Base-by-base conservation (phyloP, 192 early-diverging fungal genomes). In the Hyaloraphidium curvatum region DNA sequence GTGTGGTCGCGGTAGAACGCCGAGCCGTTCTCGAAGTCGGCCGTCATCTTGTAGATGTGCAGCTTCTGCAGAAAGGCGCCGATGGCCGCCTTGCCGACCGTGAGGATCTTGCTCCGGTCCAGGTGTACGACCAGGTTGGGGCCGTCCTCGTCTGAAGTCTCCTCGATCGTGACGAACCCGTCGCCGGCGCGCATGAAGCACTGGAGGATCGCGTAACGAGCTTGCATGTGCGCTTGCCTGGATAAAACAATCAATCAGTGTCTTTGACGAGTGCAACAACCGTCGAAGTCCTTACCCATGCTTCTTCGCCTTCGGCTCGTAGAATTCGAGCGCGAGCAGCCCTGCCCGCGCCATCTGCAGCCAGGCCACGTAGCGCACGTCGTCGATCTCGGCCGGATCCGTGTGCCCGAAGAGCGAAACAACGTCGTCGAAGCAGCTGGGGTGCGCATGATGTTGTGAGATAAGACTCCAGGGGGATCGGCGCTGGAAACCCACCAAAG, bases 171-270 rank as follows among this genome's bases (percentile, higher is more conserved):
- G 19, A 59, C 67, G 48, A 78, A 51, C 26, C 30, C 56, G 11
- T 69, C 21, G 9, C 68, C 66, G 14, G 70, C 59, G 14, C 61
- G 26, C 17, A 79, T 29, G 62, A 78, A 70, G 16, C 59, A 55
- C 25, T 62, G 61, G 17, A 78, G 54, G 28, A 78, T 62, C 22
- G 73, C 76, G 59, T 64, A 79, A 14, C 76, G 71, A 13, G 72
- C 76, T 55, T 70, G 73, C 67, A 73, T 76, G 57, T 78, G 76
- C 9, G 75, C 75, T 62, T 78, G 68, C 33, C n/a, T n/a, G n/a
- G n/a, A n/a, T n/a, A n/a, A n/a, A n/a, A n/a, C n/a, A n/a, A n/a
- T n/a, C n/a, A n/a, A n/a, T n/a, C n/a, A n/a, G n/a, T n/a, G n/a
- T n/a, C n/a, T n/a, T n/a, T n/a, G n/a, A n/a, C 11, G 17, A 17